phyloP scores from a whole-genome alignment of 495 filamentous ascomycete species.

The Cercophora newfieldiana region DNA sequence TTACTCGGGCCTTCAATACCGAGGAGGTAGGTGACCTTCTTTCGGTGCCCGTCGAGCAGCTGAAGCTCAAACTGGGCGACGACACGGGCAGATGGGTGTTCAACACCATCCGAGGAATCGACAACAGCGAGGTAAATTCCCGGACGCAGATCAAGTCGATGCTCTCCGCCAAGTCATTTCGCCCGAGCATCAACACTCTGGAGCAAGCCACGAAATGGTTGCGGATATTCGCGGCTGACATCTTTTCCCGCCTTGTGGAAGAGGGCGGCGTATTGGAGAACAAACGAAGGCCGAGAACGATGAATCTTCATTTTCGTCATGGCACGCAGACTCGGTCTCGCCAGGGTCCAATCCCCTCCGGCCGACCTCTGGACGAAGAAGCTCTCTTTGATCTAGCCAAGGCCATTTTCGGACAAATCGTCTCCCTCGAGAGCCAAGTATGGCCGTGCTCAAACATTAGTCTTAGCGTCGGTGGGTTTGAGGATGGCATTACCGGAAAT shows the following conservation, averaged over 20 bases:
- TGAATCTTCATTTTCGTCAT: slow-evolving; percentile 78
- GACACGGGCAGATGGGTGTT: slow-evolving; percentile 90
- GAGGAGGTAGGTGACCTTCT: slow-evolving; percentile 79
- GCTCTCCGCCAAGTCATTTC: slow-evolving; percentile 96
- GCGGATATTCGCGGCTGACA: slow-evolving; percentile 88
- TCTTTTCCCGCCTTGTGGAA: slow-evolving; percentile 84
- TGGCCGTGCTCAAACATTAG: slow-evolving; percentile 90
- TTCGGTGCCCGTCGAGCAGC: slow-evolving; percentile 68
- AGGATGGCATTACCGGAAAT: slow-evolving; percentile 82
- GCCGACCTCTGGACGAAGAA: slow-evolving; percentile 67
- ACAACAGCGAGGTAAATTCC: slow-evolving; percentile 84
- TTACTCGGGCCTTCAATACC: slow-evolving; percentile 73
- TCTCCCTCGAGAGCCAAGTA: slow-evolving; percentile 64
- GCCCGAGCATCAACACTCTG: slow-evolving; percentile 74
- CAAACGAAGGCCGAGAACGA: slow-evolving; percentile 78
- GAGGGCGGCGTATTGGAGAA: slow-evolving; percentile 91
- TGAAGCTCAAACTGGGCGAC: slow-evolving; percentile 77
- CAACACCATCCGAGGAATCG: slow-evolving; percentile 79
- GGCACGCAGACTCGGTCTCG: slow-evolving; percentile 69
- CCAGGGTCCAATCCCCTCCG: slow-evolving; percentile 73
- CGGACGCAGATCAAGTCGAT: slow-evolving; percentile 95
- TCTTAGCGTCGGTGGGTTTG: slow-evolving; percentile 83
- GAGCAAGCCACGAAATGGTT: slow-evolving; percentile 88
- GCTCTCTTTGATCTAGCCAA: slow-evolving; percentile 77
- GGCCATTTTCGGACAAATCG: slow-evolving; percentile 71